These are phyloP conservation scores for Scheffersomyces ergatensis DNA, from an alignment of 805 yeast species.

Conservation along the genomic window DNA sequence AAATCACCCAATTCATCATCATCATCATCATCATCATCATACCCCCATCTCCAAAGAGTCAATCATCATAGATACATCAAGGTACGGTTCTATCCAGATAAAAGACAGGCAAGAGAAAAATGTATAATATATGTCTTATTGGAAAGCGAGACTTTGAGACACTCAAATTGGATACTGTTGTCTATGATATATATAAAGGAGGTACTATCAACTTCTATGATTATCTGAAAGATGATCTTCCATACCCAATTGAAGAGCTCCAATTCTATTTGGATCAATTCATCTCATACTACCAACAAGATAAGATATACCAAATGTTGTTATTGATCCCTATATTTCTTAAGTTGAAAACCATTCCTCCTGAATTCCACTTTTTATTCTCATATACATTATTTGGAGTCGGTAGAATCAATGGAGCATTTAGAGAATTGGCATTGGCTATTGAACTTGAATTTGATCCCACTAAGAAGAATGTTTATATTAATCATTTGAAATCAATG, in stretches of 20 bases:
- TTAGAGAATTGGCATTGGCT: slow-evolving; percentile 4
- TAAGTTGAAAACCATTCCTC: not conserved
- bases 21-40: no score
- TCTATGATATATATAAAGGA: not conserved
- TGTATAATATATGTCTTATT: not conserved
- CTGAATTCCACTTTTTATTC: not conserved
- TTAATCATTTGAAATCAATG: slow-evolving; percentile 1
- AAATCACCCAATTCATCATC: no score
- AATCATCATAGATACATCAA: no score
- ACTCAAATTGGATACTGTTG: not conserved
- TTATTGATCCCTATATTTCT: not conserved
- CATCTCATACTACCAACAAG: not conserved
- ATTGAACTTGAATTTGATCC: slow-evolving; percentile 2
- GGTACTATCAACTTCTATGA: not conserved
- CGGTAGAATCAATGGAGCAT: slow-evolving; percentile 2
- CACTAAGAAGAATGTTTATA: not conserved
- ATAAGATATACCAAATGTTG: not conserved
- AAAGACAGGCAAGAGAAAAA: no score
- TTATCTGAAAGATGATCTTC: not conserved
- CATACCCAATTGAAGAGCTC: not conserved
- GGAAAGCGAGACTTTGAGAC: not conserved
- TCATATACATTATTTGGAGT: not conserved
- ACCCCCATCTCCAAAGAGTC: no score
- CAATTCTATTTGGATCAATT: not conserved
- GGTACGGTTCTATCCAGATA: no score